Percentiles rank a stretch among this genome's conserved stretches.
Evolutionary conservation across 2,329 filamentous ascomycete species (phyloP).

Genomic region (Annulohypoxylon truncatum): DNA sequence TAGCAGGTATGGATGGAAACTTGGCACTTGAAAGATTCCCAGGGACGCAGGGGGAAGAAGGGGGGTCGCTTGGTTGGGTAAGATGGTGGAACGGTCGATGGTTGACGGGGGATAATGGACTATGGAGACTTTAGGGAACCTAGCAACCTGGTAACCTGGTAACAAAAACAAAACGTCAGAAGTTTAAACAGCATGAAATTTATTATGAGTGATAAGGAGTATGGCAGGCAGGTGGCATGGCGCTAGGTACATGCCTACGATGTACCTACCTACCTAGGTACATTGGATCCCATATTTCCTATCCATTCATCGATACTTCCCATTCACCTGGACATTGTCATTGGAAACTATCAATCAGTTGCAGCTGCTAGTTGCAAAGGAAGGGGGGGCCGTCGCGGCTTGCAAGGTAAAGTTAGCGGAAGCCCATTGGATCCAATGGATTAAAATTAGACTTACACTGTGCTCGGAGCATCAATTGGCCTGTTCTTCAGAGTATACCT

Average conservation of each 20-base stretch:
- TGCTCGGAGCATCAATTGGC: conserved; percentile 33
- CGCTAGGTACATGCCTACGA: no score
- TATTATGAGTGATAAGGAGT: conserved; percentile 9
- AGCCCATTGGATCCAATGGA: neutral
- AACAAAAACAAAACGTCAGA: conserved; percentile 29
- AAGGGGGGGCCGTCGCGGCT: neutral
- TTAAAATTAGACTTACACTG: conserved; percentile 32
- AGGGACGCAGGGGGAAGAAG: neutral
- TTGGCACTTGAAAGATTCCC: conserved; percentile 21
- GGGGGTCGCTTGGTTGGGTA: conserved; percentile 15
- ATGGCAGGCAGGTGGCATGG: neutral
- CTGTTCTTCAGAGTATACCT: conserved; percentile 11
- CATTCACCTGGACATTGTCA: neutral
- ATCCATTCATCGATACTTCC: neutral
- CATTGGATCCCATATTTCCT: neutral
- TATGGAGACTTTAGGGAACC: neutral
- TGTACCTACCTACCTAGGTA: no score
- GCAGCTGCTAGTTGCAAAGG: neutral
- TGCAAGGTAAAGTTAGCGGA: conserved; percentile 11
- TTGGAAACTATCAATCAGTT: neutral
- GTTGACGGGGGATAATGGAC: conserved; percentile 15
- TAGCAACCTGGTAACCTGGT: neutral
- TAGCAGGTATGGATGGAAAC: conserved; percentile 25
- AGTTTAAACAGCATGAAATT: conserved; percentile 8
- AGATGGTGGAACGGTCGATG: conserved; percentile 22